These are phyloP conservation scores for Poa annua DNA, from an alignment of 176 grass and related monocot species.

Conservation along the genomic window DNA sequence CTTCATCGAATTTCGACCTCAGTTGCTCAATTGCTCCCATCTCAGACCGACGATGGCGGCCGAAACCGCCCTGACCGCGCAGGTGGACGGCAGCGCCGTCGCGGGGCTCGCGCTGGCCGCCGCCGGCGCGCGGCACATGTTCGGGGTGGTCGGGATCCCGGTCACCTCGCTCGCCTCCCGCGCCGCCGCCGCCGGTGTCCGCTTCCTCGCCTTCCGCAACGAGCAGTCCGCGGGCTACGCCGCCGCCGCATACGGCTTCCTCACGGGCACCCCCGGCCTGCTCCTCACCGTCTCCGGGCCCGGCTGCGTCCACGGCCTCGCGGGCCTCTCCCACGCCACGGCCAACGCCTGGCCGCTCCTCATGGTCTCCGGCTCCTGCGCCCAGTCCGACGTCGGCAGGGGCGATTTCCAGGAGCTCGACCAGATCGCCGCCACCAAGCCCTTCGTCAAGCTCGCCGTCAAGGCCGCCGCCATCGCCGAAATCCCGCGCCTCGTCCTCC, in stretches of 20 bases:
- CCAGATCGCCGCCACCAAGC: conserved; percentile 75
- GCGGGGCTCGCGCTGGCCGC: conserved; percentile 61
- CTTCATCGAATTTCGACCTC: too few relatives aligned
- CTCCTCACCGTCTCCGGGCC: conserved; percentile 94
- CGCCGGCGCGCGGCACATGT: conserved; percentile 78
- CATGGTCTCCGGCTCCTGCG: conserved; percentile 91
- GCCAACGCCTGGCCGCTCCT: conserved; percentile 82
- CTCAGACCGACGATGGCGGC: conserved; percentile 20
- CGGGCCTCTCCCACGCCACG: conserved; percentile 84
- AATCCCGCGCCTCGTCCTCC: conserved; percentile 77
- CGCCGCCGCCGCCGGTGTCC: conserved; percentile 62
- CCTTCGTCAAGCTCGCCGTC: conserved; percentile 80
- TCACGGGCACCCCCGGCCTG: conserved; percentile 64
- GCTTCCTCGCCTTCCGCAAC: conserved; percentile 94
- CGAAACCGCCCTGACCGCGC: conserved; percentile 13
- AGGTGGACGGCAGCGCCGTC: conserved; percentile 70
- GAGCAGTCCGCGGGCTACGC: conserved; percentile 94
- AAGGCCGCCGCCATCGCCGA: conserved; percentile 68
- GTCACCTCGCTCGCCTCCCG: conserved; percentile 86
- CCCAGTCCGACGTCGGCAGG: conserved; percentile 69
- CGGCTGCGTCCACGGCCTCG: conserved; percentile 85
- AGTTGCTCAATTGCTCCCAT: too few relatives aligned
- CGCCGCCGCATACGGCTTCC: conserved; percentile 83
- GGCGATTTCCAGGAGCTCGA: conserved; percentile 99
- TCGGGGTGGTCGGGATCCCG: conserved; percentile 92